Percentiles rank a stretch among this genome's conserved stretches.
phyloP scores from a whole-genome alignment of 768 basidiomycete species.

The Macrocybe gigantea region DNA sequence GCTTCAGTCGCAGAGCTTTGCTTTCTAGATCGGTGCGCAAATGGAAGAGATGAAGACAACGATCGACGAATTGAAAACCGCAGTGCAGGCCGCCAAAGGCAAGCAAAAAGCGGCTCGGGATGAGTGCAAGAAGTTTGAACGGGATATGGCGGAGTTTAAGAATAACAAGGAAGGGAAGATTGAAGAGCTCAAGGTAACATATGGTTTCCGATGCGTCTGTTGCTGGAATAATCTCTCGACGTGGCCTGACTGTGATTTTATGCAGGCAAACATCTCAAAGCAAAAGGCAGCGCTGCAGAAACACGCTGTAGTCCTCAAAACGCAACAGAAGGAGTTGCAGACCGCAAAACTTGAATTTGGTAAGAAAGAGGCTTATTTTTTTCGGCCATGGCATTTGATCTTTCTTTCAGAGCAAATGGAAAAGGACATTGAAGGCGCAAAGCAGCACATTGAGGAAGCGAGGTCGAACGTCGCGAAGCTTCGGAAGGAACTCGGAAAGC shows the following conservation, averaged over 20 bases:
- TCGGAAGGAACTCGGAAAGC: slow-evolving; percentile 55
- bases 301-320: slow-evolving; percentile 76
- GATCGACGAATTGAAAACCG: slow-evolving; percentile 51
- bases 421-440: slow-evolving; percentile 57
- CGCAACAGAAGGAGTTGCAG: slow-evolving; percentile 85
- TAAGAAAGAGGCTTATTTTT: slow-evolving; percentile 27
- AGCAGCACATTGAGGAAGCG: slow-evolving; percentile 35
- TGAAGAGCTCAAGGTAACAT: slow-evolving; percentile 79
- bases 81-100: slow-evolving; percentile 59
- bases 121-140: slow-evolving; percentile 84
- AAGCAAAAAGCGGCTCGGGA: slow-evolving; percentile 73
- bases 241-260: background rate
- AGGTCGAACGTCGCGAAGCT: slow-evolving; percentile 44
- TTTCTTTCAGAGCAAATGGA: slow-evolving; percentile 67
- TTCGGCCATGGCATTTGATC: background rate
- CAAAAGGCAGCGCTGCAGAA: slow-evolving; percentile 81
- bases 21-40: slow-evolving; percentile 66
- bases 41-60: slow-evolving; percentile 66
- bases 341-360: slow-evolving; percentile 85
- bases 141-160: slow-evolving; percentile 98
- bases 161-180: slow-evolving; percentile 98
- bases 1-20: background rate
- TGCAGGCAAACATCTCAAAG: slow-evolving; percentile 68
- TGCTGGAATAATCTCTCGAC: background rate
- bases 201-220: background rate